Evolutionary conservation across 306 rosid species (phyloP), one percentile per base, ranked within the genome.

Genomic region (Prinsepia uniflora): DNA sequence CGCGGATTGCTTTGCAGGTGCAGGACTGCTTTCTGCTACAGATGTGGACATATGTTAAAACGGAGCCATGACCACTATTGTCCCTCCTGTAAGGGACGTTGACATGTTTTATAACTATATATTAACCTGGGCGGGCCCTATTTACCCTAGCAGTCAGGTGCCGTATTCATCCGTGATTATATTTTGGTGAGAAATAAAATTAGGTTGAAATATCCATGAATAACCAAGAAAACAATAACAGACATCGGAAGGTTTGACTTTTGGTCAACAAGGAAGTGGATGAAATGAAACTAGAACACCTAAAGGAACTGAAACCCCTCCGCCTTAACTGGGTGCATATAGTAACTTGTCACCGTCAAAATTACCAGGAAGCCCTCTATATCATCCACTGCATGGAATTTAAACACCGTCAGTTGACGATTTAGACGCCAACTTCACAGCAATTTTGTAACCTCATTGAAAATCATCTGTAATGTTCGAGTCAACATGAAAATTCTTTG

Each of bases 271-370:
- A 11, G 43, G 34, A 46, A 48, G 60, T 45, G 59, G 59, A 68
- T 13, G 57, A 57, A 34, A 19, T 13, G 57, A 57, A 34, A 19
- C 40, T 34, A 47, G 13, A 17, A 7, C 30, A 17, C 50, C 55
- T 63, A 66, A 67, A 61, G 43, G 68, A 74, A 22, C 18, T 40
- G 72, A 74, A 74, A 74, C 64, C 65, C n/a, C 22, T 70, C 74
- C 54, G 54, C 74, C 55, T 70, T 70, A 56, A 13, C 54, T n/a
- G 62, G 73, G 63, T 30, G 61, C 13, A n/a, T 52, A 42, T 55
- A 8, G 36, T 13, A 43, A 14, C 65, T 7, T 19, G 53, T 41
- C 74, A 55, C 49, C 61, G 3, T 1, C 20, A 14, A 10, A 70
- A 42, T 55, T 24, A 55, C 73, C 22, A 41, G 17, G 19, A 55